Evolutionary conservation across 352 stramenopile species (phyloP), one percentile per base, ranked within the genome.

Genomic region (Achlya hypogyna): DNA sequence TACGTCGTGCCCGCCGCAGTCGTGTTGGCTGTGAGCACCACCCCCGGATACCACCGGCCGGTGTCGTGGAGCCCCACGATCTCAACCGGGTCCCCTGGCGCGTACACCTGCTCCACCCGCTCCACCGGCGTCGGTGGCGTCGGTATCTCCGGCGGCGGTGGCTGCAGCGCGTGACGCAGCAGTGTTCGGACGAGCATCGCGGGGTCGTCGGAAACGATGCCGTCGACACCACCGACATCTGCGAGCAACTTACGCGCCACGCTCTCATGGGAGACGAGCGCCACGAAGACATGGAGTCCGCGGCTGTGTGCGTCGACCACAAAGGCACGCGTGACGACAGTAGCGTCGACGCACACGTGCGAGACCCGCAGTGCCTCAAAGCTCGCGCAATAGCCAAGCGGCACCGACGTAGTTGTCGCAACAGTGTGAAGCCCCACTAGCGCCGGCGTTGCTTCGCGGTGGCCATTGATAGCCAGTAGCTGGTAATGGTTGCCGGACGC

Each of bases 21-120:
- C 25, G 20, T 0, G 9, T 12, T 25, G 10, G 27, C n/a, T 49
- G 73, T 70, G 51, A 89, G 71, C 40, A 89, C 69, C 51, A 88
- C 82, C 18, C 81, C 83, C 0, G 75, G 77, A 51, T 86, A 88
- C 83, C 83, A 91, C 51, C 82, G 51, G 23, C 65, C 72, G 52
- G 75, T 74, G 49, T 56, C 49, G 31, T 56, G 20, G 25, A 56
- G 31, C 38, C 82, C 75, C 6, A 74, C 34, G 10, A 89, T 76
- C 66, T 92, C 82, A 9, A 92, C 80, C 2, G 84, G 78, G 32
- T 89, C 81, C 4, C 80, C 80, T 43, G 81, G 81, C 51, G 73
- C 72, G 59, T 87, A 86, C n/a, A 51, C 58, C 4, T 31, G 31
- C 25, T 12, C 25, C 4, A 60, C 35, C 8, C 12, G 20, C 27